A percentile compares a stretch with the other conserved stretches of the same genome.
phyloP scores from a whole-genome alignment of 1,284 basidiomycete species.

The Tylopilus sp. region DNA sequence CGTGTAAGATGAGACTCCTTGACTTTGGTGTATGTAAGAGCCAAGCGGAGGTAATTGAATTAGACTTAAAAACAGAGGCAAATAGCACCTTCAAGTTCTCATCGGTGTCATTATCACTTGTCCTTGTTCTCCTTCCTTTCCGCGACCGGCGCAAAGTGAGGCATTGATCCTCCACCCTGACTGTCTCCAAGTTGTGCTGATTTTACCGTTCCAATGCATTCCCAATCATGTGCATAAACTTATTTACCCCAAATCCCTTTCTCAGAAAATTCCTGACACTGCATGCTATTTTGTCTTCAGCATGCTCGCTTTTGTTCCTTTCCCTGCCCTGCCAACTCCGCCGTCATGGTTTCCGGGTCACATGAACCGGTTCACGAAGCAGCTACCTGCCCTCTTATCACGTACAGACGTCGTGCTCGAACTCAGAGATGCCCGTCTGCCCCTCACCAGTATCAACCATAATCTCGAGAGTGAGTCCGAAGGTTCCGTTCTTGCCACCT shows the following conservation, averaged over 20 bases:
- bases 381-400: slow-evolving; percentile 71
- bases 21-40: slow-evolving; percentile 1
- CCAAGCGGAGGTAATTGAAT: slow-evolving; percentile 17
- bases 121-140: neutral
- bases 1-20: too few relatives aligned
- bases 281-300: slow-evolving; percentile 7
- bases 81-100: slow-evolving; percentile 8
- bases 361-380: slow-evolving; percentile 84
- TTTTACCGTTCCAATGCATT: slow-evolving; percentile 9
- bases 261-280: slow-evolving; percentile 11
- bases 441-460: slow-evolving; percentile 90
- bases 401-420: slow-evolving; percentile 91
- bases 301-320: slow-evolving; percentile 44
- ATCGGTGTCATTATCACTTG: slow-evolving; percentile 3
- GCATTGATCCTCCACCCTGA: neutral
- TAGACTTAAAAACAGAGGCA: slow-evolving; percentile 30
- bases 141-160: neutral
- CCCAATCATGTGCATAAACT: slow-evolving; percentile 4
- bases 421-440: slow-evolving; percentile 87
- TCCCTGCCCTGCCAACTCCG: slow-evolving; percentile 62
- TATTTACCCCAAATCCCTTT: slow-evolving; percentile 12
- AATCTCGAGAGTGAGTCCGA: slow-evolving; percentile 68
- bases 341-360: slow-evolving; percentile 97
- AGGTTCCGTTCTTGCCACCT: neutral
- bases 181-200: neutral